Evolutionary conservation across 164 flowering plant species (phyloP), one percentile per base, ranked within the genome.

Genomic region (Houttuynia cordata): DNA sequence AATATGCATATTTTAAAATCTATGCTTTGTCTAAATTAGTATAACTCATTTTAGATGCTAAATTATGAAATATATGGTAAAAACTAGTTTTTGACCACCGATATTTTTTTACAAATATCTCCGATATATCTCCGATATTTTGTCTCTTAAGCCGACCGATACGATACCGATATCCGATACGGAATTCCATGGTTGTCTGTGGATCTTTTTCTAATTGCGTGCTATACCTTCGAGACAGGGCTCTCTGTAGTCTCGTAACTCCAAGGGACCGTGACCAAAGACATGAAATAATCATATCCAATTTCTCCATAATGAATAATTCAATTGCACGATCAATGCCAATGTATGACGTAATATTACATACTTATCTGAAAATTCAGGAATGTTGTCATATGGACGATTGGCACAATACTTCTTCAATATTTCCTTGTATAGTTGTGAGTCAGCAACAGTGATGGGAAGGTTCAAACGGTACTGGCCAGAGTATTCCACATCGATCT

Each of bases 381-480:
- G 99, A 24, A 88, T 83, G 41, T 84, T 63, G 54, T 77, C 80
- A 15, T 62, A 77, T 58, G 75, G 86, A 75, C 84, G 88, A 59
- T 81, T 73, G n/a, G 50, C 78, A 75, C 91, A 91, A 66, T 76
- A 88, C 62, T 64, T 82, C 76, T 68, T 76, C 70, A 94, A 66
- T 68, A 91, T 84, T 65, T 74, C 79, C 61, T 83, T 79, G 75
- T 94, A 97, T 70, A 94, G 91, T 97, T 94, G 66, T 10, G 91
- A 76, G 64, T 86, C 91, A 75, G 91, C 88, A 30, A 91, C 97
- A 15, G 70, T 64, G 62, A 94, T 91, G 8, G 97, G 99, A 78
- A 94, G 95, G 81, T 94, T 85, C 50, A 91, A 67, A 57, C 82
- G 99, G 73, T 94, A 94, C 61, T 94, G 97, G 58, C 93, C 99